Percentiles rank a stretch among this genome's conserved stretches.
These are phyloP conservation scores for Soucietia sequanensis DNA, from an alignment of 805 yeast species.

Conservation along the genomic window DNA sequence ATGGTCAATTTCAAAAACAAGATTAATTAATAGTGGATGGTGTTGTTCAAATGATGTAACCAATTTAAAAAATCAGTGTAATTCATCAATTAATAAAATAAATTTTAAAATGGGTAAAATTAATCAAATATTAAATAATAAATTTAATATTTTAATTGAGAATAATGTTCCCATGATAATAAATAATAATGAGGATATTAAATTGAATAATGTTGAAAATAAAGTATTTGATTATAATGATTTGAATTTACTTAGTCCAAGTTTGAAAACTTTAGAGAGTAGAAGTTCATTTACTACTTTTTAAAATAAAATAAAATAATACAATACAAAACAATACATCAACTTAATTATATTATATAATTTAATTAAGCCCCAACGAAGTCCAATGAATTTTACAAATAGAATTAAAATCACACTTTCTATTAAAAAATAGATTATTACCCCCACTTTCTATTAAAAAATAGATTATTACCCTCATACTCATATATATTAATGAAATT, in stretches of 20 bases:
- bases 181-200: conserved; percentile 2
- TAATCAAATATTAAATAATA: conserved; percentile 33
- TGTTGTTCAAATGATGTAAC: conserved; percentile 41
- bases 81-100: conserved; percentile 34
- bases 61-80: conserved; percentile 38
- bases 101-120: conserved; percentile 37
- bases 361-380: too few relatives aligned
- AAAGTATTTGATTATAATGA: too few relatives aligned
- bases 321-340: too few relatives aligned
- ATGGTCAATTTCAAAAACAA: conserved; percentile 29
- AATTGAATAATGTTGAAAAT: not conserved
- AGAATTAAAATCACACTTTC: too few relatives aligned
- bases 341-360: too few relatives aligned
- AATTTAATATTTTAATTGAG: conserved; percentile 23
- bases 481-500: too few relatives aligned
- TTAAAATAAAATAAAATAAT: too few relatives aligned
- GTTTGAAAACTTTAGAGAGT: conserved; percentile 33
- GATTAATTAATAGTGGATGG: conserved; percentile 40
- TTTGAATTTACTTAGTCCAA: conserved; percentile 27
- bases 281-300: conserved; percentile 9
- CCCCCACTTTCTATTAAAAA: too few relatives aligned
- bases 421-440: too few relatives aligned
- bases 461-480: too few relatives aligned
- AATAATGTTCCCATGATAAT: conserved; percentile 7
- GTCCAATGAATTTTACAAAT: too few relatives aligned